These are phyloP conservation scores for Aurinia saxatilis DNA, from an alignment of 345 rosid species.

Conservation along the genomic window DNA sequence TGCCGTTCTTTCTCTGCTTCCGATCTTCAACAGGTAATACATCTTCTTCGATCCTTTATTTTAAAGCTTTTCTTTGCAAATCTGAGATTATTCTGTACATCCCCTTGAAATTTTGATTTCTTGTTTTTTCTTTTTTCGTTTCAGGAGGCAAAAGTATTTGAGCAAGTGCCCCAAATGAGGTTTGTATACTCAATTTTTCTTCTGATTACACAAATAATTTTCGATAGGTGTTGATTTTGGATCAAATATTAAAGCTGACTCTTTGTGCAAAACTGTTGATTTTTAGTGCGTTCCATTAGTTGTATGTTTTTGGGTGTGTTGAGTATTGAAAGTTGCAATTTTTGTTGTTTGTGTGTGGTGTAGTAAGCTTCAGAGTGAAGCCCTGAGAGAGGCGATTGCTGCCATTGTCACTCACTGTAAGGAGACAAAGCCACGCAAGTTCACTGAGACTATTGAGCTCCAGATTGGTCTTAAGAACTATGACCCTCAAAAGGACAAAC, in stretches of 20 bases:
- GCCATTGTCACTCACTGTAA: constrained; percentile 38
- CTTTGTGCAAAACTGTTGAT: background rate
- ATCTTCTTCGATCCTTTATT: background rate
- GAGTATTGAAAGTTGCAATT: background rate
- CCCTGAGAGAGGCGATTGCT: constrained; percentile 76
- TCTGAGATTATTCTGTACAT: background rate
- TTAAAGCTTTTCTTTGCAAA: background rate
- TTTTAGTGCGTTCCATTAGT: no score
- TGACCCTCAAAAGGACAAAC: constrained; percentile 91
- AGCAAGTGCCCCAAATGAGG: constrained; percentile 20
- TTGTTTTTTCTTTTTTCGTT: background rate
- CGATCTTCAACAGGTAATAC: constrained; percentile 4
- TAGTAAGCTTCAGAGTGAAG: constrained; percentile 94
- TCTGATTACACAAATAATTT: background rate
- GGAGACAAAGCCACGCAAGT: constrained; percentile 63
- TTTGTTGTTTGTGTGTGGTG: constrained; percentile 6
- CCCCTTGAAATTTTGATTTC: background rate
- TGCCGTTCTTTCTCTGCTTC: background rate
- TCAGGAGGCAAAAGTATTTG: background rate
- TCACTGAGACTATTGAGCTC: constrained; percentile 84
- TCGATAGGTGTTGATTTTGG: background rate
- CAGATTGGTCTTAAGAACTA: constrained; percentile 96
- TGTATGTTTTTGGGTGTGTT: background rate
- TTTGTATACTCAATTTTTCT: background rate
- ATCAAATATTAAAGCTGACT: background rate